Base-by-base conservation (phyloP, 2,329 filamentous ascomycete genomes). In the Alternaria consortialis region DNA sequence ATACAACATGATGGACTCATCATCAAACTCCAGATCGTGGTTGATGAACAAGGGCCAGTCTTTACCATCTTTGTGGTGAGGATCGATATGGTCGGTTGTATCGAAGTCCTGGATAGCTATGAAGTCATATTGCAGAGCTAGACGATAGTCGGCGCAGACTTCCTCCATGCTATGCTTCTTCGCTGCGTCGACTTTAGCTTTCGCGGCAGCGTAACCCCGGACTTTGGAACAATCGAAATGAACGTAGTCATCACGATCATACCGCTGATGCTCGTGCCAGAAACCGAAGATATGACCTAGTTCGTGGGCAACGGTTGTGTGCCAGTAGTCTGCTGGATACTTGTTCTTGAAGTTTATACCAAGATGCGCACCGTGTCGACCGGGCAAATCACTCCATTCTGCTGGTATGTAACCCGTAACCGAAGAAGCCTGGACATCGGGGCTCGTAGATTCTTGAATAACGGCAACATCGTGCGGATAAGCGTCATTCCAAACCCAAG, bases 1-100 rank as follows among this genome's bases (percentile, higher is more conserved):
- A 32, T 55, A 60, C n/a, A 53, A 8, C 57, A 55, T 55, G 44
- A 60, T 60, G n/a, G 51, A 55, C 5, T 56, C 51, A 5, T 60
- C 51, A 42, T 60, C 51, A 32, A 53, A 55, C 7, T 60, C 42
- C 13, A 44, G 4, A 34, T 47, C 51, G 12, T 36, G 40, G 9
- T 34, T 60, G 17, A 53, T 46, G 31, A 53, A 53, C 36, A 56
- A 32, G 25, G 42, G 32, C n/a, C 36, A 27, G 9, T 27, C 27
- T n/a, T 32, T 27, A 4, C 57, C 57, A 1, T 42, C 43, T 27
- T 55, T 43, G n/a, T 29, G 20, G 7, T 29, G 20, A 9, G 52
- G 32, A 20, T 17, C 37, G 12, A 25, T 15, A 37, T 55, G 39
- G 17, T 57, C 54, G 9, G 27, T 57, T 7, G 44, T 52, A 23